Evolutionary conservation across 78 protist species (phyloP), one percentile per base, ranked within the genome.

Genomic region (Protostelium mycophagum): DNA sequence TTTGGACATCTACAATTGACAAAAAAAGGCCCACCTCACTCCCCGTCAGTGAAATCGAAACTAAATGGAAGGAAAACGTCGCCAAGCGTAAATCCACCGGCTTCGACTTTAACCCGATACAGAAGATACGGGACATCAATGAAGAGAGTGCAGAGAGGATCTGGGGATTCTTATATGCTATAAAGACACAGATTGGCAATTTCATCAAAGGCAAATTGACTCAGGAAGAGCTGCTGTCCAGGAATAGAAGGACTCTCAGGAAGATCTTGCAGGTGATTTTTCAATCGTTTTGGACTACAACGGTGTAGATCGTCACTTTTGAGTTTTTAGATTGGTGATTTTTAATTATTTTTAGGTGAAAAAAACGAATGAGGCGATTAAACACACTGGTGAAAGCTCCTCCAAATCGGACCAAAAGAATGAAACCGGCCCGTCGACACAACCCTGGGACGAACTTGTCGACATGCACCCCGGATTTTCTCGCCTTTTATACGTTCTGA

Each of bases 161-260:
- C 37, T 92, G 94, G 94, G 94, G 94, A 23, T 92, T 90, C 31
- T 84, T 92, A 31, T 92, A 88, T 34, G 87, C 91, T 23, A 92
- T 92, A 34, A 51, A 73, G 36, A 92, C 89, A 83, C 92, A 92
- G 38, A 92, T 92, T 63, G 37, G 91, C 84, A 92, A 92, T 36
- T 92, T 90, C 63, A 90, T 92, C 36, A 92, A 90, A n/a, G 94
- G 94, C 25, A 92, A 92, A 34, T 63, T 92, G 28, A 38, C 88
- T 9, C 94, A 92, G 83, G 94, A 92, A 37, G 94, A 92, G 29
- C 34, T 92, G 34, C 29, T 87, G 16, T 84, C 94, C 28, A 28
- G 91, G 16, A 37, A 86, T 34, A 87, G 90, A 39, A 85, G 36
- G n/a, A 92, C 88, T 10, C 88, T 92, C 36, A 92, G 90, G 86